Evolutionary conservation across 208 protist species (phyloP).

Genomic region (Trypanosomatidae sp.): DNA sequence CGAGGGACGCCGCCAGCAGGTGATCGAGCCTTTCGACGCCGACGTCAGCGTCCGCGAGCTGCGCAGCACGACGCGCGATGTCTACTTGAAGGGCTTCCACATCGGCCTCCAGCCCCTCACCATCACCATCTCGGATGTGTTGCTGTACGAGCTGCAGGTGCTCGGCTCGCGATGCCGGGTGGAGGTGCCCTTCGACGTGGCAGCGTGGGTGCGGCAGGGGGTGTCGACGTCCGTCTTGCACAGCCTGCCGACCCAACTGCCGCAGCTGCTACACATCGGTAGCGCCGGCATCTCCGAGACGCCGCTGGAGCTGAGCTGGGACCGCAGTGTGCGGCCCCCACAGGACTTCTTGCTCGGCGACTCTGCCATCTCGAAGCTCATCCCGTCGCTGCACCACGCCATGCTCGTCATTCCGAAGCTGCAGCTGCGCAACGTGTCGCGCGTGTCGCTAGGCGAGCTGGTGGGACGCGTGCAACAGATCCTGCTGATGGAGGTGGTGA

Average conservation of each 20-base stretch:
- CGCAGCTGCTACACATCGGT: conserved; percentile 26
- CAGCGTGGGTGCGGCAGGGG: conserved; percentile 4
- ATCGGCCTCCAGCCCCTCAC: conserved; percentile 39
- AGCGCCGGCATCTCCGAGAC: conserved; percentile 39
- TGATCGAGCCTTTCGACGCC: conserved; percentile 44
- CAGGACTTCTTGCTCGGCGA: conserved; percentile 52
- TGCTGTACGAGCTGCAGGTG: conserved; percentile 57
- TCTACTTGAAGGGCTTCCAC: conserved; percentile 34
- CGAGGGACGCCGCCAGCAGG: conserved; percentile 26
- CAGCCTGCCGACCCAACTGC: conserved; percentile 13
- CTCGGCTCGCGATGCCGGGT: conserved; percentile 16
- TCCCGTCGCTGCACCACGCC: conserved; percentile 59
- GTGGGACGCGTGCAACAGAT: conserved; percentile 31
- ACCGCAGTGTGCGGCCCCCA: conserved; percentile 45
- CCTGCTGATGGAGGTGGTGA: conserved; percentile 43
- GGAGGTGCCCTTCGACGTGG: conserved; percentile 2
- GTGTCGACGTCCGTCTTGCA: neutral
- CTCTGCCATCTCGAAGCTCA: conserved; percentile 39
- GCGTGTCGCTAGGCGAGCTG: conserved; percentile 33
- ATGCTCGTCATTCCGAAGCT: conserved; percentile 41
- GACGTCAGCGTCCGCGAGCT: conserved; percentile 54
- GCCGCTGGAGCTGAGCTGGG: conserved; percentile 47
- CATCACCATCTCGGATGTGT: conserved; percentile 50
- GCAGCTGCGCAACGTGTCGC: conserved; percentile 38
- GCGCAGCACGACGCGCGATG: conserved; percentile 10